Percentiles rank a stretch among this genome's conserved stretches.
Conservation (phyloP, 371 early-diverging fungal species). For the Mortierella sp. region DNA sequence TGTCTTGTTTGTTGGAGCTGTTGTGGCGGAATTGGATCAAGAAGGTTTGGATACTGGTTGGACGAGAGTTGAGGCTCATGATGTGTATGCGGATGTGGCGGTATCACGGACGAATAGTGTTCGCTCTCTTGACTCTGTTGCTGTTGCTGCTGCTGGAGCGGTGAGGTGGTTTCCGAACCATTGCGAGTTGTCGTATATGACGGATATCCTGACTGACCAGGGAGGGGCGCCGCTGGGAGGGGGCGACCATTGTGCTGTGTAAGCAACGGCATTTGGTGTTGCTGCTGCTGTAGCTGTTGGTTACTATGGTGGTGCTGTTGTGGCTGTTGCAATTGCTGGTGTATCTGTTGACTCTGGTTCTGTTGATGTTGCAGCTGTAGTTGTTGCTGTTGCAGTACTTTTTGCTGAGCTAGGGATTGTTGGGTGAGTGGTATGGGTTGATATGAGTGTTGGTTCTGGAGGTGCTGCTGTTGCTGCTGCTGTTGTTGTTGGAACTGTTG, state of each 20-base stretch:
- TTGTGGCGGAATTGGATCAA: slow-evolving; percentile 9
- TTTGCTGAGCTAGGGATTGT: slow-evolving; percentile 30
- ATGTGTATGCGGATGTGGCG: not conserved
- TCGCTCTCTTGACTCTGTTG: not conserved
- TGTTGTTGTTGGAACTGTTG: slow-evolving; percentile 25
- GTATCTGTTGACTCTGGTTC: slow-evolving; percentile 26
- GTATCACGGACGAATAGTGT: not conserved
- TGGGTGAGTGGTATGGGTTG: slow-evolving; percentile 28
- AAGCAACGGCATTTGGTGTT: slow-evolving; percentile 15
- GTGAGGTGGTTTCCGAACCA: not conserved
- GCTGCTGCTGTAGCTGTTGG: slow-evolving; percentile 14
- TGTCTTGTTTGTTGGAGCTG: slow-evolving; percentile 11
- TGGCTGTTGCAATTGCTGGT: slow-evolving; percentile 14
- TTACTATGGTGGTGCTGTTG: slow-evolving; percentile 8
- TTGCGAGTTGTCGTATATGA: slow-evolving; percentile 5
- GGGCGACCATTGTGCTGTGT: slow-evolving; percentile 8
- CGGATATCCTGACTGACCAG: slow-evolving; percentile 6
- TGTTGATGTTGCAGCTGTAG: slow-evolving; percentile 12
- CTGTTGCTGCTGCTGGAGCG: slow-evolving; percentile 16
- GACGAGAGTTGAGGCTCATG: slow-evolving; percentile 4
- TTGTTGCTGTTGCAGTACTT: slow-evolving; percentile 18
- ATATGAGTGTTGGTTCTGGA: slow-evolving; percentile 19
- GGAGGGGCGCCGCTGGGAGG: slow-evolving; percentile 3
- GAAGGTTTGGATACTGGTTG: slow-evolving; percentile 7
- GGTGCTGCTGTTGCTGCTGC: slow-evolving; percentile 9